Evolutionary conservation across 805 yeast genomes (phyloP).

Genomic region (Candida patagonica): DNA sequence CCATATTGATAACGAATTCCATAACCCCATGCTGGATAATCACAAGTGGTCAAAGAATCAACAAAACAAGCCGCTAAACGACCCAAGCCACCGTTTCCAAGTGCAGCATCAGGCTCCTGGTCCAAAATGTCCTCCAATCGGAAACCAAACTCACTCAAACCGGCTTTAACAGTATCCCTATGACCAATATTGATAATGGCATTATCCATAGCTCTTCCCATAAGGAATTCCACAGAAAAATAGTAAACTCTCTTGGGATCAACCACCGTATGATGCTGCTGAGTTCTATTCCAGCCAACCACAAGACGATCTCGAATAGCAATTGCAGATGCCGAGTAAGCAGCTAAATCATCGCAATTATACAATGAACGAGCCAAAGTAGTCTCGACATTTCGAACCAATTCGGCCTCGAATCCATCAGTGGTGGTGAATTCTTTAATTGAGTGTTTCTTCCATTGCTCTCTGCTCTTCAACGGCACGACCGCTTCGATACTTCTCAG

Average conservation of each 20-base stretch:
- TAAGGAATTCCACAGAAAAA: conserved; percentile 75
- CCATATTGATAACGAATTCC: conserved; percentile 92
- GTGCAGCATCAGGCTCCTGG: conserved; percentile 88
- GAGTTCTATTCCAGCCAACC: conserved; percentile 88
- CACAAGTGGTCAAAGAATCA: conserved; percentile 77
- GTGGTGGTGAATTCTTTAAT: conserved; percentile 40
- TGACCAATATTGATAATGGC: conserved; percentile 75
- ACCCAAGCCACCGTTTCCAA: conserved; percentile 94
- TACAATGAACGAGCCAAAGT: conserved; percentile 83
- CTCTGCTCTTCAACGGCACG: conserved; percentile 71
- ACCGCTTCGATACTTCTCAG: conserved; percentile 72
- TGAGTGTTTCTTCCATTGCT: conserved; percentile 65
- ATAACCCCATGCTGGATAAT: conserved; percentile 94
- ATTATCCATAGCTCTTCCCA: conserved; percentile 94
- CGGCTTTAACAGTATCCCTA: conserved; percentile 47
- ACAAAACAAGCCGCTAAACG: conserved; percentile 91
- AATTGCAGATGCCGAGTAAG: conserved; percentile 80
- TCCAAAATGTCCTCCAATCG: conserved; percentile 75
- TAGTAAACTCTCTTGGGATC: conserved; percentile 84
- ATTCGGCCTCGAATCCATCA: conserved; percentile 54
- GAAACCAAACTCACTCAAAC: conserved; percentile 72
- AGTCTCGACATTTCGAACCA: conserved; percentile 83
- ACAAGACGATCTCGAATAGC: conserved; percentile 71
- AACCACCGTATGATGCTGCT: conserved; percentile 74
- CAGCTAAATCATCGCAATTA: conserved; percentile 88